Base-by-base conservation (phyloP, 2,329 filamentous ascomycete species). In the Ophiostoma piceae region DNA sequence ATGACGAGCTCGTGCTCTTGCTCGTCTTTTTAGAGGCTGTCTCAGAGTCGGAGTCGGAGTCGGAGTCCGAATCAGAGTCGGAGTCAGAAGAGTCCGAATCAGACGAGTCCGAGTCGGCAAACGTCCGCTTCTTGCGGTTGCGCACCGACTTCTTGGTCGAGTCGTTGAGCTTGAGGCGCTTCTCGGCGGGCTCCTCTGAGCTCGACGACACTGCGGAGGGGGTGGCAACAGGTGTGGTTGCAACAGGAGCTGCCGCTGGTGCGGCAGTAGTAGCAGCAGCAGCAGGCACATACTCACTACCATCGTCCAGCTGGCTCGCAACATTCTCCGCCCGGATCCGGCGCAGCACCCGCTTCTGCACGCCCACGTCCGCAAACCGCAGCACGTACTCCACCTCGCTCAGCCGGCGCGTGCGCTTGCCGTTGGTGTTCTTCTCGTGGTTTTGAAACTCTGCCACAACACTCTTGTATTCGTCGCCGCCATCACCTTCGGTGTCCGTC, bases 251-350 rank as follows among this genome's bases (percentile, higher is more conserved):
- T 0, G 75, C 75, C 43, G 73, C 74, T 32, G 73, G 74, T 22
- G 74, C 74, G 76, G 74, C 69, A 71, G 47, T 9, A 32, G 22
- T 9, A 5, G 35, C 1, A 35, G 19, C 54, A n/a, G 47, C 32
- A 5, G 68, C 32, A 29, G 47, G 72, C 3, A 72, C 74, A 66
- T 78, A 80, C 69, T 82, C 80, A 29, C 81, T 83, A 67, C 79
- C 80, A 68, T 84, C 83, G 0, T 81, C 82, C n/a, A 89, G 79
- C 74, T 86, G 83, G 41, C 83, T 82, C 43, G 87, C 74, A 39
- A 89, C 81, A 72, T 82, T 80, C 77, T 89, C 87, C 9, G 87
- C 84, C 41, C 87, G 85, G 81, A 88, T 87, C 69, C 87, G 84
- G 80, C 87, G 88, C 65, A 87, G 81, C 68, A 88, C 80, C 35